phyloP scores from a whole-genome alignment of 2,329 filamentous ascomycete genomes.

The Penicillium italicum region DNA sequence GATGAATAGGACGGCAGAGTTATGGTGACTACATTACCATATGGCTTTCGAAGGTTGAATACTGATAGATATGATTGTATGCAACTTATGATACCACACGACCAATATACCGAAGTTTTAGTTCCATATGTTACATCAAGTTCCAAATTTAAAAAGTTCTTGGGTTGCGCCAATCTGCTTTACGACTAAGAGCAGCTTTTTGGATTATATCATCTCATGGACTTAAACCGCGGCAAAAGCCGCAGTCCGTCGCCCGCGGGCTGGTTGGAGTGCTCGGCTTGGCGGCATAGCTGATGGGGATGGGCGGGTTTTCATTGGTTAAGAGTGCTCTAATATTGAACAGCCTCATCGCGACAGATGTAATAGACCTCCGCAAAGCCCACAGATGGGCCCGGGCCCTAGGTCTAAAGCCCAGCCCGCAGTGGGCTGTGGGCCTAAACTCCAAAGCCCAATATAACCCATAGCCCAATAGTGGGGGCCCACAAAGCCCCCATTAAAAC shows the following conservation, averaged over 20 bases:
- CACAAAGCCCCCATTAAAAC: too few species aligned
- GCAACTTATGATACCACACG: neutral
- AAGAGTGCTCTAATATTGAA: neutral
- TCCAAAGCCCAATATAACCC: too few species aligned
- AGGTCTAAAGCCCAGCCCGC: too few species aligned
- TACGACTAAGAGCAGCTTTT: neutral
- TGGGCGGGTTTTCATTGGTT: neutral
- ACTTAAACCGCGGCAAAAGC: slow-evolving; percentile 1
- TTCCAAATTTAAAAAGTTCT: neutral
- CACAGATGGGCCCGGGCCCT: too few species aligned
- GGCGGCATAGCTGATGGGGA: neutral
- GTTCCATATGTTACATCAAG: neutral
- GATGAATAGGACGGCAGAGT: neutral
- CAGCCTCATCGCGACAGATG: neutral
- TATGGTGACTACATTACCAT: neutral
- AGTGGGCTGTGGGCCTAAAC: too few species aligned
- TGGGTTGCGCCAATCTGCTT: neutral
- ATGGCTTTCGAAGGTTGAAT: neutral
- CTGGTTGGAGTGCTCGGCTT: neutral
- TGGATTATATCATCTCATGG: neutral
- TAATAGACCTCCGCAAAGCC: too few species aligned
- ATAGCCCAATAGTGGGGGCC: too few species aligned
- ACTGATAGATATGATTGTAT: neutral
- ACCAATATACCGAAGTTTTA: neutral
- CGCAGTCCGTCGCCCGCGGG: neutral